Conservation (phyloP, 163 green algal species). For the Scenedesmus sp. region DNA sequence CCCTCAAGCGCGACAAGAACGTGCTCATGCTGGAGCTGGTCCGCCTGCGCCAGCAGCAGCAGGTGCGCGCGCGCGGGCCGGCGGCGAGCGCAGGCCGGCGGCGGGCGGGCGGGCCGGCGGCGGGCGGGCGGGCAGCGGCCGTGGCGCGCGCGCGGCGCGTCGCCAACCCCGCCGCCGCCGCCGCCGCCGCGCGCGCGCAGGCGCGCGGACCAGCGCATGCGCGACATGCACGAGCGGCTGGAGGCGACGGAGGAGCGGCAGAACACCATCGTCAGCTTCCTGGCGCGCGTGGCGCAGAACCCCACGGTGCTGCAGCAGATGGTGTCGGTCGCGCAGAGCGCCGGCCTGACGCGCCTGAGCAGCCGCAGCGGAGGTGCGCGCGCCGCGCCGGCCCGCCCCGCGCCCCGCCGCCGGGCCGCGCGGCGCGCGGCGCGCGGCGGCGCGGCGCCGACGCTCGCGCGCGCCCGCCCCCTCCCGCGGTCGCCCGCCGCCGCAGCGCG, state of each 20-base stretch:
- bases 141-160: too few relatives aligned
- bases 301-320: conserved; percentile 83
- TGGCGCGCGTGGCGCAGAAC: conserved; percentile 84
- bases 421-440: too few relatives aligned
- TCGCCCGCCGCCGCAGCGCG: conserved; percentile 17
- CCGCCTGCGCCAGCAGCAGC: conserved; percentile 83
- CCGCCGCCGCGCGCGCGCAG: too few relatives aligned
- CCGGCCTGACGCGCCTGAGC: conserved; percentile 24
- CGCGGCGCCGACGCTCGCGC: too few relatives aligned
- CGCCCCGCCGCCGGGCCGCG: too few relatives aligned
- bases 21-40: conserved; percentile 93
- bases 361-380: conserved; percentile 13
- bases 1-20: conserved; percentile 91
- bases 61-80: too few relatives aligned
- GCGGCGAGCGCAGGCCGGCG: too few relatives aligned
- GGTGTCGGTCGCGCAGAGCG: conserved; percentile 53
- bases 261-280: conserved; percentile 87
- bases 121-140: too few relatives aligned
- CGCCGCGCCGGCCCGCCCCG: too few relatives aligned
- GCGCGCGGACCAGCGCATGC: conserved; percentile 72
- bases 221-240: conserved; percentile 68
- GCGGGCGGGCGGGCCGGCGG: not conserved
- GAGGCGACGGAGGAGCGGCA: conserved; percentile 80
- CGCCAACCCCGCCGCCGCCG: too few relatives aligned
- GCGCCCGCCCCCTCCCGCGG: too few relatives aligned